These are phyloP conservation scores for Acacia pycnantha DNA, from an alignment of 331 rosid genomes.

Conservation along the genomic window DNA sequence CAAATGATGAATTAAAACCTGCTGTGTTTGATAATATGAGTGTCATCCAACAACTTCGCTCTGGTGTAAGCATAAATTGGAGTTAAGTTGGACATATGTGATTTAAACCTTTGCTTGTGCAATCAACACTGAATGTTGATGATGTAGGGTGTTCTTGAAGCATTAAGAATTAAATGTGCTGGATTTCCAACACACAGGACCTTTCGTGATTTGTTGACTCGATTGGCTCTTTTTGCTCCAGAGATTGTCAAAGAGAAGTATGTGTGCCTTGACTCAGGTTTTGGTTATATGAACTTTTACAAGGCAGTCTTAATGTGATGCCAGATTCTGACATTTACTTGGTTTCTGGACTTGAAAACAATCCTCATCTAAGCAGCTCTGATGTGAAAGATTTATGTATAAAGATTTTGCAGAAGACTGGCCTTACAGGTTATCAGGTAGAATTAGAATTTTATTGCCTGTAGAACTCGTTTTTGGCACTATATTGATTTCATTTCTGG, in stretches of 20 bases:
- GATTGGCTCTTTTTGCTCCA: conserved; percentile 70
- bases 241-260: conserved; percentile 71
- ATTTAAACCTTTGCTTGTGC: conserved; percentile 31
- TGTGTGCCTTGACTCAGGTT: conserved; percentile 37
- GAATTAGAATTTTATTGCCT: conserved; percentile 25
- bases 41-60: conserved; percentile 80
- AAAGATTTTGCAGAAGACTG: conserved; percentile 67
- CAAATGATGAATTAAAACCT: conserved; percentile 64
- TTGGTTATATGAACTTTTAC: conserved; percentile 11
- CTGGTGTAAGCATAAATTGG: conserved; percentile 67
- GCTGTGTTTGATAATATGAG: conserved; percentile 63
- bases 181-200: conserved; percentile 88
- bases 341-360: conserved; percentile 33
- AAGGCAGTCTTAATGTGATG: conserved; percentile 16
- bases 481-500: conserved; percentile 10
- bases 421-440: conserved; percentile 84
- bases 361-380: conserved; percentile 46
- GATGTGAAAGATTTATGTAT: conserved; percentile 65
- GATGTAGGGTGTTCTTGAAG: conserved; percentile 94
- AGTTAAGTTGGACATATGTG: conserved; percentile 27
- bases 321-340: conserved; percentile 22
- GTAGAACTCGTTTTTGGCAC: background rate
- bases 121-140: conserved; percentile 38
- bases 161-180: conserved; percentile 87
- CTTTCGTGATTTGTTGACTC: conserved; percentile 64